Base-by-base conservation (phyloP, 129 eudicot genomes). In the Gnaphalium uliginosum region DNA sequence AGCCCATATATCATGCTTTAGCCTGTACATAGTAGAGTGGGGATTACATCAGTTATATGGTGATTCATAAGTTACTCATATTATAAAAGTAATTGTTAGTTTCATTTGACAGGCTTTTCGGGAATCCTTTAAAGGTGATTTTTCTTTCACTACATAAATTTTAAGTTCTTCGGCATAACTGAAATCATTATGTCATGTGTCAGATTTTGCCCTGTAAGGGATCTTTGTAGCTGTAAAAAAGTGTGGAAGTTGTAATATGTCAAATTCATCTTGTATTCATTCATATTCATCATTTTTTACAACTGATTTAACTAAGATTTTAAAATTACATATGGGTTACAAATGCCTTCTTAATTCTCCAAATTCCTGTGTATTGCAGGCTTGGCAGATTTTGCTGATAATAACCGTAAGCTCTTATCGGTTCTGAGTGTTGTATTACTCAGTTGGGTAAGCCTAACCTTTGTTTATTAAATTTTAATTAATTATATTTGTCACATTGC, bases 371-470 rank as follows among this genome's bases (percentile, higher is more conserved):
- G 39, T 48, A 58, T 75, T 83, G 75, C 85, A 93, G 98, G 96
- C 37, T 22, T 88, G 82, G 96, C 96, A 13, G 81, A 81, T 67
- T 81, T 82, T 88, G 89, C 74, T 81, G 98, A 90, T 79, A 72
- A 82, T 64, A 90, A 90, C 65, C 87, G 87, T 74, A 86, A 93
- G 80, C 88, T 88, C 79, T 83, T 90, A 84, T 89, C 97, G 4
- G 61, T 85, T 68, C 75, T 84, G 35, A 90, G 87, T 85, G 96
- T 92, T 27, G 50, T 88, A 61, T 76, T 93, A 26, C 95, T 93
- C 69, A 77, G 92, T 79, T 74, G 85, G 83, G 98, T 89, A 87
- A 81, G 90, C 64, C 54, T 69, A 22, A 33, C 37, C 62, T 41
- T 41, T 8, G 32, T 21, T 30, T 29, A 65, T 51, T 24, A 14